phyloP scores from a whole-genome alignment of 768 basidiomycete genomes.

The Kwoniella dendrophila region DNA sequence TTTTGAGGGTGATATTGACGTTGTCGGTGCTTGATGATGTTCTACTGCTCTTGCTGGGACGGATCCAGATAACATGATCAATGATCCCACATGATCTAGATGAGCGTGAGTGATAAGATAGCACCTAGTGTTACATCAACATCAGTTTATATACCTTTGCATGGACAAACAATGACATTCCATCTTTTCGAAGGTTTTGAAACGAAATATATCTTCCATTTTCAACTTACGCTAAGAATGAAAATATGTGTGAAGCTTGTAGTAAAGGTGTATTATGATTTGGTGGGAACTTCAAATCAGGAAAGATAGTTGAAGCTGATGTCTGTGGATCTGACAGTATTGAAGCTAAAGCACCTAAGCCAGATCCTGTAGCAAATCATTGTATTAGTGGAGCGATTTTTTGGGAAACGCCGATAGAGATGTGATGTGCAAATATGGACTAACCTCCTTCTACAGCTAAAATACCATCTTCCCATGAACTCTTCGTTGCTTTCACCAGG shows the following conservation, averaged over 20 bases:
- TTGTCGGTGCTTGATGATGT: constrained; percentile 14
- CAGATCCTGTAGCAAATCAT: constrained; percentile 66
- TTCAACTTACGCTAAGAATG: constrained; percentile 47
- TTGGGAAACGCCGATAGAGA: background rate
- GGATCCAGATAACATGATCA: constrained; percentile 82
- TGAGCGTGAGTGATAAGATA: constrained; percentile 88
- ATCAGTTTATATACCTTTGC: too few species aligned
- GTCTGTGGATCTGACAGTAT: constrained; percentile 59
- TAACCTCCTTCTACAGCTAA: constrained; percentile 85
- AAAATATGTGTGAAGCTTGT: constrained; percentile 52
- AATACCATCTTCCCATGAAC: constrained; percentile 77
- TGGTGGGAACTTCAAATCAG: constrained; percentile 23
- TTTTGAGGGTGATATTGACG: constrained; percentile 6
- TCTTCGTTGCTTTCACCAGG: constrained; percentile 71
- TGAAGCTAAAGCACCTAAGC: constrained; percentile 72
- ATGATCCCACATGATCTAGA: constrained; percentile 81
- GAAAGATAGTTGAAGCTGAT: constrained; percentile 26
- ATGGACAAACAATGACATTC: constrained; percentile 1
- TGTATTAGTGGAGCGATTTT: background rate
- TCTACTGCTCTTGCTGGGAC: constrained; percentile 51
- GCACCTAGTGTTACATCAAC: constrained; percentile 64
- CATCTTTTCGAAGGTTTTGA: constrained; percentile 7
- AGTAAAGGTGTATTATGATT: constrained; percentile 44
- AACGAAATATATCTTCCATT: background rate
- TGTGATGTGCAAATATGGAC: constrained; percentile 36